Conservation (phyloP, 2,329 filamentous ascomycete species). For the Beauveria brongniartii region DNA sequence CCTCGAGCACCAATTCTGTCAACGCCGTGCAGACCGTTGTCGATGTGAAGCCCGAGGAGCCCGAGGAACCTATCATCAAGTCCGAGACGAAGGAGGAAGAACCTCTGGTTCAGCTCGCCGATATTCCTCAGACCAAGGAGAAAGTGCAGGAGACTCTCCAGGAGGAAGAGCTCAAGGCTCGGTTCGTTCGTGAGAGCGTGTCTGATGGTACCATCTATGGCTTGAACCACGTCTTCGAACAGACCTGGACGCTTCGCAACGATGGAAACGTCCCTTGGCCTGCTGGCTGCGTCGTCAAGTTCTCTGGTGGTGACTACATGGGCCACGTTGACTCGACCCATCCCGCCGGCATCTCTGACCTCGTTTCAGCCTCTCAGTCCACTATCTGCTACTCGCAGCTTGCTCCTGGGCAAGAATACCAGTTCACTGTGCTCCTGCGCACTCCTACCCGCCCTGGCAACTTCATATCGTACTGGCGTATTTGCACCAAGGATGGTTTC, state of each 20-base stretch:
- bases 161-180: slow-evolving; percentile 35
- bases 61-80: slow-evolving; percentile 15
- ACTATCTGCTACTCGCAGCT: slow-evolving; percentile 65
- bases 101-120: slow-evolving; percentile 1
- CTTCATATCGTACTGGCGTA: slow-evolving; percentile 91
- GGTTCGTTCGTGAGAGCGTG: slow-evolving; percentile 72
- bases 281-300: slow-evolving; percentile 80
- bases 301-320: slow-evolving; percentile 94
- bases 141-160: slow-evolving; percentile 20
- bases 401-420: slow-evolving; percentile 62
- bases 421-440: slow-evolving; percentile 80
- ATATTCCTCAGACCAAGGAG: slow-evolving; percentile 13
- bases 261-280: slow-evolving; percentile 76
- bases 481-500: slow-evolving; percentile 70
- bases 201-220: slow-evolving; percentile 66
- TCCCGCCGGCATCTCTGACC: slow-evolving; percentile 68
- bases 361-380: slow-evolving; percentile 74
- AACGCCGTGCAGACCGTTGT: slow-evolving; percentile 62
- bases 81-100: slow-evolving; percentile 16
- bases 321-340: slow-evolving; percentile 76
- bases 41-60: slow-evolving; percentile 57
- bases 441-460: slow-evolving; percentile 69
- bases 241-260: slow-evolving; percentile 89
- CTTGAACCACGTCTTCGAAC: slow-evolving; percentile 68
- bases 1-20: slow-evolving; percentile 32